Evolutionary conservation across 805 yeast species (phyloP), one percentile per base, ranked within the genome.

Genomic region (Saturnispora diversa): DNA sequence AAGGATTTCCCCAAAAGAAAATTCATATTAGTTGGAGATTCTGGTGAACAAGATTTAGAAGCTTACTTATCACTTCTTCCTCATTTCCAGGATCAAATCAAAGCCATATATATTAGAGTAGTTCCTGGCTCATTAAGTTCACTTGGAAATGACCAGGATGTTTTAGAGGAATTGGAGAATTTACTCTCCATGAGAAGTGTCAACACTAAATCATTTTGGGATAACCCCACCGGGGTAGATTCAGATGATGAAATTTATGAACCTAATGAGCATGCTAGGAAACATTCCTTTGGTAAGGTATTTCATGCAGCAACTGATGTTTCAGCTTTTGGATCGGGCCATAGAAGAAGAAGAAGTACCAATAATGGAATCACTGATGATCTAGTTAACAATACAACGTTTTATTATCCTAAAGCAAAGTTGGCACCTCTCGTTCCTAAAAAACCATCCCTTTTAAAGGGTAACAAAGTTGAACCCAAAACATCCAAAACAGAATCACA

Each of bases 21-120:
- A 52, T 90, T 92, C 56, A 70, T 92, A 19, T 64, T 95, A 37
- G 72, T 92, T 12, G 99, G 99, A 24, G 99, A 92, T 57, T 81
- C 96, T 2, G 97, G 97, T 2, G 98, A 92, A 55, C 81, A 80
- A 48, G 99, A 92, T 63, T 64, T 90, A 31, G 98, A 94, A 54
- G 94, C 97, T 0, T 92, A 92, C 56, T 69, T 76, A 5, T 80
- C 80, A 21, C 62, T 87, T 25, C 84, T 94, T 0, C 61, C 65
- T 29, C 48, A 56, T 24, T 75, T 64, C 51, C 94, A 95, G 0
- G 62, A 66, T 4, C 80, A 76, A 46, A 67, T 92, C 0, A 47
- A 72, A 17, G 94, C 82, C 1, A 84, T 92, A 4, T 88, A 76
- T 55, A 83, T 92, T 26, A 65, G 97, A 31, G 84, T 83, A 35